These are phyloP conservation scores for Gardenia jasminoides DNA, from an alignment of 257 asterid genomes.

Conservation along the genomic window DNA sequence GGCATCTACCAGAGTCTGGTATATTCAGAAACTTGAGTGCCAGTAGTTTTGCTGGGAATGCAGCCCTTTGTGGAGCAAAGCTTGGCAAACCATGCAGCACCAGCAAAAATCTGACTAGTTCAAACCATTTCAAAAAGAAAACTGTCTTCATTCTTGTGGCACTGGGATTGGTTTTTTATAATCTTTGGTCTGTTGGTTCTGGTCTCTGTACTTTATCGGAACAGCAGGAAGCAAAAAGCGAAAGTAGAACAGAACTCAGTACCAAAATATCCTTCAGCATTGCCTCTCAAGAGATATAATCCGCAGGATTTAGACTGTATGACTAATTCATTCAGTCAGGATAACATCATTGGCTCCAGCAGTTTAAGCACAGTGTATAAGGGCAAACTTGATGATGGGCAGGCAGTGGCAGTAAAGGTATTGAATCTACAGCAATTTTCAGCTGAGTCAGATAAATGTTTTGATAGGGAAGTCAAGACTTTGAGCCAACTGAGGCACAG, in stretches of 20 bases:
- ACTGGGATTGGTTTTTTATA: slow-evolving; percentile 31
- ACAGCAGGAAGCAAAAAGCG: slow-evolving; percentile 22
- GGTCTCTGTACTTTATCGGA: slow-evolving; percentile 13
- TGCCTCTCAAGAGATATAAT: slow-evolving; percentile 50
- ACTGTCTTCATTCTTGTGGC: slow-evolving; percentile 32
- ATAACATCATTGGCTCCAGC: slow-evolving; percentile 71
- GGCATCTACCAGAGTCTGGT: slow-evolving; percentile 56
- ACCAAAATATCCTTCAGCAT: slow-evolving; percentile 27
- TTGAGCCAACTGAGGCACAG: slow-evolving; percentile 62
- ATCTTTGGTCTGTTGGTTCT: slow-evolving; percentile 37
- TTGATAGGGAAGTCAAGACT: slow-evolving; percentile 64
- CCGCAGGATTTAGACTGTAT: slow-evolving; percentile 48
- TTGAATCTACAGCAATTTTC: slow-evolving; percentile 56
- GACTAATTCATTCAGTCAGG: slow-evolving; percentile 52
- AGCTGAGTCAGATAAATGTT: slow-evolving; percentile 60
- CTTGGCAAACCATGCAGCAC: slow-evolving; percentile 33
- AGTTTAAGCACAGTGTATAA: slow-evolving; percentile 71
- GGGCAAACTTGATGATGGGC: slow-evolving; percentile 50
- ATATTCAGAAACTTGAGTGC: slow-evolving; percentile 30
- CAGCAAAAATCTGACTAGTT: slow-evolving; percentile 8
- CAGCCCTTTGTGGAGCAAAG: slow-evolving; percentile 55
- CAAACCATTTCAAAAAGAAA: slow-evolving; percentile 31
- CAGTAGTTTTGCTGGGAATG: slow-evolving; percentile 50
- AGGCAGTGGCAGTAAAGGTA: slow-evolving; percentile 57
- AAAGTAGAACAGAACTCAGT: slow-evolving; percentile 19